Evolutionary conservation across 2,329 filamentous ascomycete species (phyloP), one percentile per base, ranked within the genome.

Genomic region (Pseudogymnoascus sp.): DNA sequence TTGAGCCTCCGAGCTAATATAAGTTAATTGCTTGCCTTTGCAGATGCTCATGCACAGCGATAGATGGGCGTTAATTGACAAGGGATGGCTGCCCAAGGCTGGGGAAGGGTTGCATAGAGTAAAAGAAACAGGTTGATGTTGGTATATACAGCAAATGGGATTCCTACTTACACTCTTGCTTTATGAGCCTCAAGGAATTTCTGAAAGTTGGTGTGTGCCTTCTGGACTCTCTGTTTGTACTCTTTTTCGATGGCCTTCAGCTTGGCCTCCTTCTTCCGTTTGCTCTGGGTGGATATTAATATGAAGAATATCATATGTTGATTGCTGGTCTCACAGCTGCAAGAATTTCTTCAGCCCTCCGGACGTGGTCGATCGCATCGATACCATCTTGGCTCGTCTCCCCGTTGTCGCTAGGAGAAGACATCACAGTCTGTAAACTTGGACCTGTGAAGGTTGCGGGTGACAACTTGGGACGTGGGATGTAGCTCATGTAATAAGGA

Each of bases 161-260:
- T 33, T 5, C 19, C 36, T 19, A 66, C 71, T 63, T 63, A 73
- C 71, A 70, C 66, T 65, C 62, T 67, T 14, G 22, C 60, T 45
- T 67, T 67, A 35, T 67, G 66, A 55, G 49, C 61, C 7, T 68
- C 62, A 62, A 68, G 68, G 12, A 68, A 28, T 35, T 60, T 55
- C 49, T 69, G 65, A 61, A 73, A 66, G 60, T 62, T 68, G 4
- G 12, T 45, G 39, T 60, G 62, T n/a, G 67, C 55, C 36, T 70
- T 69, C 58, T 70, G 66, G 33, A 68, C 64, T 22, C 63, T 64
- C 41, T 67, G 66, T 14, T 64, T 61, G 38, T 68, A 67, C 22
- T 70, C 68, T 16, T 45, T 60, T 36, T 71, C 67, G 30, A 73
- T 67, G 22, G 61, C 60, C 23, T 66, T 70, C 6, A 71, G 67